Base-by-base conservation (phyloP, 306 rosid species). In the Prunus fruticosa region DNA sequence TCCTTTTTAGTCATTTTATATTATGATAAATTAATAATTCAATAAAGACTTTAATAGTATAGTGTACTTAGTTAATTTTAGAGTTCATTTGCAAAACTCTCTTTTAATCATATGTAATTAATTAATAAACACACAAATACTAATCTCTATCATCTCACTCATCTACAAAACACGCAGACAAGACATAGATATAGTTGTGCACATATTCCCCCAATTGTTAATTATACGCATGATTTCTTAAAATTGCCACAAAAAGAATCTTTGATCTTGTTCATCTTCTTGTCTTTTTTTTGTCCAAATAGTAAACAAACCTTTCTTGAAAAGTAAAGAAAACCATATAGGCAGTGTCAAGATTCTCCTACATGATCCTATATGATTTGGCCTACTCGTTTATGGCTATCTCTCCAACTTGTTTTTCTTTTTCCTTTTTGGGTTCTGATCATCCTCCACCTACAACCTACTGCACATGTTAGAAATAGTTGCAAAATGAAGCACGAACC, bases 321-420 rank as follows among this genome's bases (percentile, higher is more conserved):
- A 52, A 73, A 69, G 80, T 45, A 67, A 73, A 45, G 69, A 76
- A 38, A 18, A 73, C 67, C 53, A 27, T 4, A 28, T 11, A 28
- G 13, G 53, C 73, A 64, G 50, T 49, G n/a, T 28, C 65, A 52
- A 74, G 77, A 79, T 79, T 79, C 83, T 71, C 61, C 47, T 51
- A 61, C 64, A 49, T 60, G 76, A 43, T 71, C 57, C 76, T 60
- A 57, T 69, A 46, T 77, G 38, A 15, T 75, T 63, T 72, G 81
- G 75, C 67, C 30, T 60, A 46, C 71, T 79, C 73, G 8, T 20
- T 64, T 68, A 50, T 62, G 77, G 49, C 60, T 45, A 41, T 65
- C 54, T 57, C 28, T 61, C 67, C 69, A 23, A 22, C 63, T 34
- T 34, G 50, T 75, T 41, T 27, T 3, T 41, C 6, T 19, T 51